Evolutionary conservation across 2,329 filamentous ascomycete species (phyloP), one percentile per base, ranked within the genome.

Genomic region (Domatiomyces globalis): DNA sequence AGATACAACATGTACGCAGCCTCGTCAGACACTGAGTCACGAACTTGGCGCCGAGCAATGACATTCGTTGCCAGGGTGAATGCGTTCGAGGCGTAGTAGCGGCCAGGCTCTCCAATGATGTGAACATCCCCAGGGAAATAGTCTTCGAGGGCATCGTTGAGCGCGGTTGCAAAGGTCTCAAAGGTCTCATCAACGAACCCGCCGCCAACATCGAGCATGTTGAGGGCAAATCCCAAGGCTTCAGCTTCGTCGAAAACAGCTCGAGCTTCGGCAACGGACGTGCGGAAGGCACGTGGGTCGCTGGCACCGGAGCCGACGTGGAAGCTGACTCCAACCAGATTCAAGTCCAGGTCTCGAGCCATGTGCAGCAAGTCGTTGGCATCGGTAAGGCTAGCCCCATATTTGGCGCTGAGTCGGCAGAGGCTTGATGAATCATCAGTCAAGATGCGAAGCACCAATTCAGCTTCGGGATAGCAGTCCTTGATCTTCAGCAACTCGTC

Each of bases 401-500:
- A 98, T 73, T 98, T 98, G 74, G 95, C 83, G 75, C 90, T 96
- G 61, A 98, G 76, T 48, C 87, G 87, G 74, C 92, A 96, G 61
- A 96, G 71, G 68, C 87, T 94, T 56, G 87, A 87, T 45, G 89
- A 94, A 68, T 98, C 92, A 66, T 98, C 92, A 54, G 92, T 98
- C 66, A 88, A 76, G 71, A 98, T 98, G 63, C 92, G 89, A 55
- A 98, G 76, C 69, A 85, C 94, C 43, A 98, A 81, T 73, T 95
- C 87, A 25, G 92, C 92, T 46, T 80, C 81, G 2, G 92, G 90
- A 65, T 79, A 95, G 62, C 92, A 79, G 69, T 87, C 85, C 70
- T 94, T 92, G 69, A 94, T 90, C 78, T 98, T 98, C 79, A 90
- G 87, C 49, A 98, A 79, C 76, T 98, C 92, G 68, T 98, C 92